Percentiles rank a stretch among this genome's conserved stretches.
Conservation (phyloP, 192 early-diverging fungal species). For the Rhizophagus clarus region DNA sequence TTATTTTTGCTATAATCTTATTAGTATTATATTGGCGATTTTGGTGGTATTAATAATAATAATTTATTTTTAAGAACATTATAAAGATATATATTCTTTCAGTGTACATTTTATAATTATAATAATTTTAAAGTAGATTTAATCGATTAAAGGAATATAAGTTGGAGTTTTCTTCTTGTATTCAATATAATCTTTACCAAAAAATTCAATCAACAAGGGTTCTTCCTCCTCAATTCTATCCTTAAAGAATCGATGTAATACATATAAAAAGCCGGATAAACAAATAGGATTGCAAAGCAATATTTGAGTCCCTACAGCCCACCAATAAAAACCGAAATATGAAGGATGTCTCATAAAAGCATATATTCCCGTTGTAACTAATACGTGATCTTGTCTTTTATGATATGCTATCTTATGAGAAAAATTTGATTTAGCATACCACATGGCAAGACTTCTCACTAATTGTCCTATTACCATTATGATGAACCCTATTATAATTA, state of each 20-base stretch:
- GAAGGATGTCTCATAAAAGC: slow-evolving; percentile 90
- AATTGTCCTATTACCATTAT: slow-evolving; percentile 70
- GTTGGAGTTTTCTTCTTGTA: slow-evolving; percentile 70
- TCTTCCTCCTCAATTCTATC: slow-evolving; percentile 84
- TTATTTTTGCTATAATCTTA: slow-evolving; percentile 77
- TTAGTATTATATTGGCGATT: slow-evolving; percentile 74
- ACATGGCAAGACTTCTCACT: slow-evolving; percentile 83
- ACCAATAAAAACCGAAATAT: slow-evolving; percentile 95
- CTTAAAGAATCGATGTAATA: slow-evolving; percentile 74
- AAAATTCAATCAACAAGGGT: slow-evolving; percentile 69
- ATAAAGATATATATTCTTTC: too few species aligned
- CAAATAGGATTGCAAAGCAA: slow-evolving; percentile 81
- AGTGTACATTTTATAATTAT: neutral
- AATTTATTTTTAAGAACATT: neutral
- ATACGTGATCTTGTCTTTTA: slow-evolving; percentile 69
- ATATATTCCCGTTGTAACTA: slow-evolving; percentile 91
- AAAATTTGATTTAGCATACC: slow-evolving; percentile 88
- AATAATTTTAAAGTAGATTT: slow-evolving; percentile 2
- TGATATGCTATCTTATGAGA: slow-evolving; percentile 77
- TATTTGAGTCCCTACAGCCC: slow-evolving; percentile 80
- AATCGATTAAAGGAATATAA: slow-evolving; percentile 70
- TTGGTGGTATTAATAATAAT: slow-evolving; percentile 54
- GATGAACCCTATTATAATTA: slow-evolving; percentile 51
- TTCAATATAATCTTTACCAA: slow-evolving; percentile 73
- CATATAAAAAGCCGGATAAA: slow-evolving; percentile 63